Evolutionary conservation across 306 rosid species (phyloP).

Genomic region (Styphnolobium japonicum): DNA sequence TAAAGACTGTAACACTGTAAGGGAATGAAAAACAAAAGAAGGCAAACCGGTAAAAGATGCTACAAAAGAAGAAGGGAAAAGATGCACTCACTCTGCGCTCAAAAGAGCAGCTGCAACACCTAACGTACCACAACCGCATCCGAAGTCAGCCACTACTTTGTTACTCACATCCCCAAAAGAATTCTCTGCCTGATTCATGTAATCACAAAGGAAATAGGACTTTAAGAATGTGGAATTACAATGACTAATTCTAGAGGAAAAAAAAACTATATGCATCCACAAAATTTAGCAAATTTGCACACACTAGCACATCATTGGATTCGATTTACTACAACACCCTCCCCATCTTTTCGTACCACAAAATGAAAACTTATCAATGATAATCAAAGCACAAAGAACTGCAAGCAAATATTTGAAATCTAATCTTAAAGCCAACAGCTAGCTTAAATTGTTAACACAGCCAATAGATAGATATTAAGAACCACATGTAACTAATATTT

Average conservation of each 20-base stretch:
- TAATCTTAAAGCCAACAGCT: neutral
- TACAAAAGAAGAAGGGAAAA: constrained; percentile 10
- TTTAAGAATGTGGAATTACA: constrained; percentile 17
- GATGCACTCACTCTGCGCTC: constrained; percentile 78
- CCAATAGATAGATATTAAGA: neutral
- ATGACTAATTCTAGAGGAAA: neutral
- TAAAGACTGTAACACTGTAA: neutral
- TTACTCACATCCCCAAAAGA: constrained; percentile 80
- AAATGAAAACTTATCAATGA: neutral
- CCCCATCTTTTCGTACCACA: neutral
- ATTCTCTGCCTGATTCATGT: constrained; percentile 74
- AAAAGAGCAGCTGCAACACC: constrained; percentile 86
- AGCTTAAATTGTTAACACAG: neutral
- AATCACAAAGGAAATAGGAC: constrained; percentile 18
- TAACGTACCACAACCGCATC: constrained; percentile 93
- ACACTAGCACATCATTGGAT: neutral
- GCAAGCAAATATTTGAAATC: constrained; percentile 7
- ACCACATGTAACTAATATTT: neutral
- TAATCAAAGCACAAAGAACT: neutral
- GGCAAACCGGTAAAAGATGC: neutral
- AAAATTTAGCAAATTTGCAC: neutral
- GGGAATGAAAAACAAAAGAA: neutral
- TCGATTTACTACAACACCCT: neutral
- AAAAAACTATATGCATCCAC: neutral
- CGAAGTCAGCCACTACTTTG: constrained; percentile 94